phyloP scores from a whole-genome alignment of 495 filamentous ascomycete genomes.

The Podospora anserina region DNA sequence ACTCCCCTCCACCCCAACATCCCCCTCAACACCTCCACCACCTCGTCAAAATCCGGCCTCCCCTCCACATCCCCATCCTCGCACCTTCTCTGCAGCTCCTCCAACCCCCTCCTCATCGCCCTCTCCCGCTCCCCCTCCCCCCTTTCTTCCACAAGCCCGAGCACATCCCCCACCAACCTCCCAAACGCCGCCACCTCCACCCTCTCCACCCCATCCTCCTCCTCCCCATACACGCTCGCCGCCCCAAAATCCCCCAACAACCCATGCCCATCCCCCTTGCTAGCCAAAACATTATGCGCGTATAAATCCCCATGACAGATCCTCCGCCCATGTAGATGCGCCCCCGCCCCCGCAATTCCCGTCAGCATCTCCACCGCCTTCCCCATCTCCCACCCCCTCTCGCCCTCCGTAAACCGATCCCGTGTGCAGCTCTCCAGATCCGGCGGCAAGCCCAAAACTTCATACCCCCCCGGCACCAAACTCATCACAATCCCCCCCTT shows the following conservation, averaged over 20 bases:
- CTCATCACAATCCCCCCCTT: constrained; percentile 43
- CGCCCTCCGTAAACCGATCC: constrained; percentile 35
- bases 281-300: constrained; percentile 45
- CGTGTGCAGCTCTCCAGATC: constrained; percentile 35
- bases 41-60: constrained; percentile 29
- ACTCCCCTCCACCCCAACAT: constrained; percentile 35
- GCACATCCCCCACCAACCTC: constrained; percentile 42
- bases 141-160: constrained; percentile 21
- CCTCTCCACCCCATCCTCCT: constrained; percentile 31
- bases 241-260: constrained; percentile 46
- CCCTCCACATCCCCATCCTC: constrained; percentile 11
- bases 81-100: constrained; percentile 22
- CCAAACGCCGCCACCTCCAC: constrained; percentile 48
- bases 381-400: background rate
- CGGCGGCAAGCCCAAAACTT: constrained; percentile 29
- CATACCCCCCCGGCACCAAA: constrained; percentile 32
- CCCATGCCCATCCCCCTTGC: constrained; percentile 36
- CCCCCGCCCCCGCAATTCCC: constrained; percentile 38
- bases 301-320: constrained; percentile 45
- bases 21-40: constrained; percentile 27
- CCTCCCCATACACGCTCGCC: constrained; percentile 41
- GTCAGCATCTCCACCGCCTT: constrained; percentile 31
- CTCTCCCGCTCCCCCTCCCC: constrained; percentile 3
- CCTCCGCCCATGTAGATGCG: constrained; percentile 40
- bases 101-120: constrained; percentile 17